phyloP scores from a whole-genome alignment of 345 rosid genomes.

The Arabidopsis suecica region DNA sequence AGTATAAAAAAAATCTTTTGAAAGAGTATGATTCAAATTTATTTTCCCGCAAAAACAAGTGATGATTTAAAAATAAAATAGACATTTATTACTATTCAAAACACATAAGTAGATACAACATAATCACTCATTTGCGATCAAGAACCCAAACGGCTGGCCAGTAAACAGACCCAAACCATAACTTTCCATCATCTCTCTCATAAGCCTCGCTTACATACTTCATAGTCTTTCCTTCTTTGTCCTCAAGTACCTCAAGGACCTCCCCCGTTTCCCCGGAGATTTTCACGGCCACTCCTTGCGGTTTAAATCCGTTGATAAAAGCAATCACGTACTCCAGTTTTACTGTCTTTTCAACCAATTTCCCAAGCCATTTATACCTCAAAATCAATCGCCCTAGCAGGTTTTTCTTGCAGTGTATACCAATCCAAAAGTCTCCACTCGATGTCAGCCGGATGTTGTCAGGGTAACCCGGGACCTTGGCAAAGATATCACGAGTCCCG shows the following conservation, averaged over 20 bases:
- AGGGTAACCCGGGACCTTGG: constrained; percentile 23
- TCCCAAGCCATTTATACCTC: constrained; percentile 45
- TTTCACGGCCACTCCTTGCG: constrained; percentile 48
- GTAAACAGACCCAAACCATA: constrained; percentile 64
- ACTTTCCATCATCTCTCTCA: constrained; percentile 53
- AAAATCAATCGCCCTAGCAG: constrained; percentile 31
- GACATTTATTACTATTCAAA: background rate
- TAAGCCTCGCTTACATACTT: constrained; percentile 62
- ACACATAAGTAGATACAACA: background rate
- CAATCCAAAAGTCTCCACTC: constrained; percentile 32
- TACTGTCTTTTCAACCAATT: constrained; percentile 30
- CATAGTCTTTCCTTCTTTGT: constrained; percentile 51
- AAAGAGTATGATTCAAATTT: too few species aligned
- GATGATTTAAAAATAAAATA: background rate
- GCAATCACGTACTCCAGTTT: background rate
- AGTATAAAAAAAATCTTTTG: too few species aligned
- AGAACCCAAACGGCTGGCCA: constrained; percentile 30
- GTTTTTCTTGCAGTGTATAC: background rate
- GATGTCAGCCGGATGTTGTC: constrained; percentile 37
- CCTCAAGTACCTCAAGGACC: constrained; percentile 44
- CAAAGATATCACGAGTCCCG: constrained; percentile 33
- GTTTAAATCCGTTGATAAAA: constrained; percentile 8
- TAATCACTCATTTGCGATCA: constrained; percentile 17
- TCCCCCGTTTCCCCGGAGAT: constrained; percentile 54
- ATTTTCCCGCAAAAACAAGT: background rate